A percentile compares a stretch with the other conserved stretches of the same genome.
phyloP scores from a whole-genome alignment of 2,329 filamentous ascomycete genomes.

The Zymoseptoria pseudotritici region DNA sequence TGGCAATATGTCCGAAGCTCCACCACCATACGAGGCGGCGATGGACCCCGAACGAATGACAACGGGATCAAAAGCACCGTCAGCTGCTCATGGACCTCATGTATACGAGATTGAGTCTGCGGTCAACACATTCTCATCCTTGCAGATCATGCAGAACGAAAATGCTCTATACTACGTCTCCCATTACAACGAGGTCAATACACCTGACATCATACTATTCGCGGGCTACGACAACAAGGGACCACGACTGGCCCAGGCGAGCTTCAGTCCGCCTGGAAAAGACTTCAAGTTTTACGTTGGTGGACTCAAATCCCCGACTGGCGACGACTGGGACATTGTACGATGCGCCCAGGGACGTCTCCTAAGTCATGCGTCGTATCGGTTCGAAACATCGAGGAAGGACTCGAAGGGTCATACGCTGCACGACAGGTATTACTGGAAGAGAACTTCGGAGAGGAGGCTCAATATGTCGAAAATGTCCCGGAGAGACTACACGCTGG shows the following conservation, averaged over 20 bases:
- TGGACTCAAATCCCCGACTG: conserved; percentile 7
- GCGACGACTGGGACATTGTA: conserved; percentile 13
- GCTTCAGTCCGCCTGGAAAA: conserved; percentile 7
- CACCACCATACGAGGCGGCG: neutral
- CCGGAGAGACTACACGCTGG: conserved; percentile 12
- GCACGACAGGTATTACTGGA: conserved; percentile 9
- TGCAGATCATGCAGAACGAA: conserved; percentile 8
- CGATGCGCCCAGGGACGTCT: conserved; percentile 6
- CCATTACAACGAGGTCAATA: conserved; percentile 7
- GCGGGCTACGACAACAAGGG: conserved; percentile 16
- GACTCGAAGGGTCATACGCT: neutral
- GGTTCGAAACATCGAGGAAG: conserved; percentile 7
- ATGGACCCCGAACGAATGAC: neutral
- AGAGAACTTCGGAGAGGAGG: conserved; percentile 9
- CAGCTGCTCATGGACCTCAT: neutral
- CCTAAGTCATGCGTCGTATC: conserved; percentile 6
- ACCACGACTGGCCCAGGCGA: conserved; percentile 13
- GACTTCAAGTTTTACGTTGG: conserved; percentile 15
- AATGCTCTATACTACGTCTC: conserved; percentile 14
- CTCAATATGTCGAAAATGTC: conserved; percentile 10
- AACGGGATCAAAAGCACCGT: neutral
- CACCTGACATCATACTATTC: conserved; percentile 15
- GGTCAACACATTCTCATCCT: conserved; percentile 1
- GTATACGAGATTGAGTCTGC: conserved; percentile 6
- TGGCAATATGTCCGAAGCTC: neutral